These are phyloP conservation scores for Coprinopsis marcescibilis DNA, from an alignment of 768 basidiomycete genomes.

Conservation along the genomic window DNA sequence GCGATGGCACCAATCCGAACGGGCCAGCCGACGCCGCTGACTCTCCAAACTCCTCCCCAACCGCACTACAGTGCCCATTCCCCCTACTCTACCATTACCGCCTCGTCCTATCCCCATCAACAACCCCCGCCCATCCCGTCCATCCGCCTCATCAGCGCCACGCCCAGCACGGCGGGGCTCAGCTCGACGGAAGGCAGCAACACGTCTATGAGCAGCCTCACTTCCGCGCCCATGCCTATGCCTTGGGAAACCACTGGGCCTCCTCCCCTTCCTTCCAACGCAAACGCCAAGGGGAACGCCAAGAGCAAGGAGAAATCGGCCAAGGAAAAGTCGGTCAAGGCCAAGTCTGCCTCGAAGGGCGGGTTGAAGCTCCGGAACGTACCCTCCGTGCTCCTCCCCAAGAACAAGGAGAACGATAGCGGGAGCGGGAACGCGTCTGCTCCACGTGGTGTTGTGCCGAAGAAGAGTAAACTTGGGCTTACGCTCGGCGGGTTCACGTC, in stretches of 20 bases:
- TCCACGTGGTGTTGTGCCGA: constrained; percentile 48
- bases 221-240: constrained; percentile 23
- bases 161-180: constrained; percentile 47
- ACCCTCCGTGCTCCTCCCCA: constrained; percentile 6
- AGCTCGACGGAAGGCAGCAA: constrained; percentile 30
- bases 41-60: too few species aligned
- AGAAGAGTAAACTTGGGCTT: constrained; percentile 59
- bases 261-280: constrained; percentile 28
- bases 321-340: too few species aligned
- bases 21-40: too few species aligned
- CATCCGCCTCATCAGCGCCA: constrained; percentile 66
- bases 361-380: neutral
- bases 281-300: constrained; percentile 16
- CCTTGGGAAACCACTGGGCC: constrained; percentile 24
- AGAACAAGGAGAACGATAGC: neutral
- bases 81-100: too few species aligned
- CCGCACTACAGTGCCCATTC: too few species aligned
- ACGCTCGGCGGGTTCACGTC: constrained; percentile 19
- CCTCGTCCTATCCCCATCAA: too few species aligned
- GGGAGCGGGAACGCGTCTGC: neutral
- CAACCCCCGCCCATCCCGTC: constrained; percentile 42
- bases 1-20: too few species aligned
- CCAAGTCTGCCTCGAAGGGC: neutral
- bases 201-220: constrained; percentile 15
- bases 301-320: neutral